Percentiles rank a stretch among this genome's conserved stretches.
Evolutionary conservation across 257 asterid species (phyloP).

Genomic region (Nemophila menziesii): DNA sequence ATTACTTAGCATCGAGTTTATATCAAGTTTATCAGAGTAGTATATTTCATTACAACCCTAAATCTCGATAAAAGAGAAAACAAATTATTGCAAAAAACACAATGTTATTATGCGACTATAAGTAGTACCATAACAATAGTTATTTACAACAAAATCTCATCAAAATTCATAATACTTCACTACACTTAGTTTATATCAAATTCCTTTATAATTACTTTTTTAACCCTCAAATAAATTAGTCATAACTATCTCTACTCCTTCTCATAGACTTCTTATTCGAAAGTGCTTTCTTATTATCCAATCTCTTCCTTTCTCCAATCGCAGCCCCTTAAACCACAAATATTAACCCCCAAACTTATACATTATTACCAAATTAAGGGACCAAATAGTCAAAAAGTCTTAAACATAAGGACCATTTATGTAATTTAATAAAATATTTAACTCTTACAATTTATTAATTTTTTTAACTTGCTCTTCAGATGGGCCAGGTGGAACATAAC

Average conservation of each 20-base stretch:
- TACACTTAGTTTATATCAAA: too few species aligned
- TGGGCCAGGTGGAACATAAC: conserved; percentile 89
- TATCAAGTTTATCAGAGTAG: too few species aligned
- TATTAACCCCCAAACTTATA: conserved; percentile 1
- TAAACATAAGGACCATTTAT: background rate
- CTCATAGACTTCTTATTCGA: conserved; percentile 57
- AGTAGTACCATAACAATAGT: background rate
- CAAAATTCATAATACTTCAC: background rate
- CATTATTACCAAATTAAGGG: background rate
- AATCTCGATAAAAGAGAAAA: background rate
- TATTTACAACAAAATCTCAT: background rate
- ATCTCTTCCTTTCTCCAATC: conserved; percentile 52
- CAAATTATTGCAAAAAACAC: background rate
- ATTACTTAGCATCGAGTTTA: too few species aligned
- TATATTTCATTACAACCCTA: too few species aligned
- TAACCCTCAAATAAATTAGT: conserved; percentile 31
- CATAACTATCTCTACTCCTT: conserved; percentile 61
- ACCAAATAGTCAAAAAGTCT: background rate
- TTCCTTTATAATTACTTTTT: too few species aligned
- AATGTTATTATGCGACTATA: background rate
- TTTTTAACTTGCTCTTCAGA: conserved; percentile 61
- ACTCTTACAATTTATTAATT: conserved; percentile 61
- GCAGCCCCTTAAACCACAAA: conserved; percentile 39
- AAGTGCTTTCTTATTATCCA: conserved; percentile 54
- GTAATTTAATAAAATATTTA: conserved; percentile 1